Evolutionary conservation across 1,139 yeast genomes (phyloP).

Genomic region (Maudiozyma humilis): DNA sequence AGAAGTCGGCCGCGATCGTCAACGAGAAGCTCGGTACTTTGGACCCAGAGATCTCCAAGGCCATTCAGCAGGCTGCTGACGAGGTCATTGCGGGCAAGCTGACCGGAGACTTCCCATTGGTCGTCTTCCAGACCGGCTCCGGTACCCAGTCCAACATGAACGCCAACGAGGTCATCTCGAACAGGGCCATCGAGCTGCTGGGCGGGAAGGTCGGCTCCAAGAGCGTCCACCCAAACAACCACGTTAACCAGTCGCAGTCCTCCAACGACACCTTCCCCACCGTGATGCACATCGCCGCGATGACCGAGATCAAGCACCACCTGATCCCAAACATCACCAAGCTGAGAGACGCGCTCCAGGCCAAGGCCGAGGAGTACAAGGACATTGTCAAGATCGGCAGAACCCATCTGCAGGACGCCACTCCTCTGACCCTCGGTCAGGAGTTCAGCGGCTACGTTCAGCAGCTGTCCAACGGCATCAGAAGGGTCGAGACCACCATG

Average conservation of each 20-base stretch:
- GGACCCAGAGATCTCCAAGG: constrained; percentile 73
- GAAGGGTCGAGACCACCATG: constrained; percentile 67
- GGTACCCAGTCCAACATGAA: constrained; percentile 99
- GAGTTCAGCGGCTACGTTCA: constrained; percentile 95
- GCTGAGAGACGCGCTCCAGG: constrained; percentile 68
- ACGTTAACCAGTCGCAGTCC: constrained; percentile 96
- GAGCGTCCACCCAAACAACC: constrained; percentile 94
- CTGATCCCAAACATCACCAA: constrained; percentile 72
- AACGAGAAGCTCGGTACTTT: constrained; percentile 73
- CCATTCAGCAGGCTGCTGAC: constrained; percentile 88
- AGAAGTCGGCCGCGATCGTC: constrained; percentile 91
- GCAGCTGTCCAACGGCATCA: constrained; percentile 85
- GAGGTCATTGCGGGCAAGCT: constrained; percentile 91
- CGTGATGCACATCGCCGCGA: constrained; percentile 99
- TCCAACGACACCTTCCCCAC: constrained; percentile 98
- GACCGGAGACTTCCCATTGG: constrained; percentile 91
- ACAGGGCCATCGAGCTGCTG: constrained; percentile 90
- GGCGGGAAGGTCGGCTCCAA: constrained; percentile 91
- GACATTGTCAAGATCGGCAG: constrained; percentile 95
- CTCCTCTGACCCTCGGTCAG: constrained; percentile 95
- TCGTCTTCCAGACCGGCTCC: constrained; percentile 96
- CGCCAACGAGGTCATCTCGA: constrained; percentile 96
- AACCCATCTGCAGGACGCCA: constrained; percentile 97
- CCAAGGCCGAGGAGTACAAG: constrained; percentile 72
- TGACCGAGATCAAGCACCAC: constrained; percentile 66